Percentiles rank a stretch among this genome's conserved stretches.
phyloP scores from a whole-genome alignment of 2,329 filamentous ascomycete species.

The Fusarium sp. region DNA sequence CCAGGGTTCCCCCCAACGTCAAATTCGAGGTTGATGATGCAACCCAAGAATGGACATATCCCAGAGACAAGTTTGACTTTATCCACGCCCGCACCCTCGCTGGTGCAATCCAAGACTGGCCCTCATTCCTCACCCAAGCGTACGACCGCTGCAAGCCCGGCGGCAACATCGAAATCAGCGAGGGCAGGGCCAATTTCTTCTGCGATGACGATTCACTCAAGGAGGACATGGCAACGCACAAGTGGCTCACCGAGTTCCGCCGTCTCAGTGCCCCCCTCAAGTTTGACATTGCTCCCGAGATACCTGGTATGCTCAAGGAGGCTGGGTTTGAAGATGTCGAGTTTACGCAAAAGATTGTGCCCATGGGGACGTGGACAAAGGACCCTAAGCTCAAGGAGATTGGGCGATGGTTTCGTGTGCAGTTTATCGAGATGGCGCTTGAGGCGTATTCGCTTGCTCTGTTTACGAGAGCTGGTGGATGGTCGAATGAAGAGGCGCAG shows the following conservation, averaged over 20 bases:
- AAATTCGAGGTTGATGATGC: constrained; percentile 29
- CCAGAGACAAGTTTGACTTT: constrained; percentile 11
- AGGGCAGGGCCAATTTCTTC: constrained; percentile 37
- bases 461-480: constrained; percentile 39
- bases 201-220: constrained; percentile 40
- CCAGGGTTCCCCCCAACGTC: constrained; percentile 41
- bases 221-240: constrained; percentile 30
- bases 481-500: constrained; percentile 38
- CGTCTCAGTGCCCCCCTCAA: constrained; percentile 31
- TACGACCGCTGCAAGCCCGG: constrained; percentile 31
- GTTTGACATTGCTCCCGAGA: constrained; percentile 35
- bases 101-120: constrained; percentile 46
- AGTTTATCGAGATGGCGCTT: constrained; percentile 36
- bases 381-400: constrained; percentile 53
- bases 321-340: constrained; percentile 47
- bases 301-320: constrained; percentile 30
- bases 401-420: constrained; percentile 35
- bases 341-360: constrained; percentile 47
- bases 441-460: constrained; percentile 39
- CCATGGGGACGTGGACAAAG: constrained; percentile 56
- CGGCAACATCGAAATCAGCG: constrained; percentile 28
- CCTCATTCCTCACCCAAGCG: constrained; percentile 29
- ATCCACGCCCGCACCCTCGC: constrained; percentile 44
- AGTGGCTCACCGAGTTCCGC: constrained; percentile 40
- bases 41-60: constrained; percentile 12